These are phyloP conservation scores for Escallonia herrerae DNA, from an alignment of 129 eudicot species.

Conservation along the genomic window DNA sequence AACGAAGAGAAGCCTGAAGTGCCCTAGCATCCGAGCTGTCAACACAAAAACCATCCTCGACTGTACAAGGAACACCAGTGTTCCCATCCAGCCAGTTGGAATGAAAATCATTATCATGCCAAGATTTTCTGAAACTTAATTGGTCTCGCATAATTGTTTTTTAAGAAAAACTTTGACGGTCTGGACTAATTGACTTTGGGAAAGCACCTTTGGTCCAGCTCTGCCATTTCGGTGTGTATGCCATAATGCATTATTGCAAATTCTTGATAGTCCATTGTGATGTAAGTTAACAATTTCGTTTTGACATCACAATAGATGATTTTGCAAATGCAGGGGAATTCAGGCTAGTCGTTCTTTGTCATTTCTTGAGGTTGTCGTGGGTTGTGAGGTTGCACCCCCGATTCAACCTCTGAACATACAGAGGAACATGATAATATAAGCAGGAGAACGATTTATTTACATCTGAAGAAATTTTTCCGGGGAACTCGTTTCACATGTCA, in stretches of 20 bases:
- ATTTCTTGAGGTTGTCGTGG: constrained; percentile 81
- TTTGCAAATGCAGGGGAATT: constrained; percentile 58
- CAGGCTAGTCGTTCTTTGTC: constrained; percentile 62
- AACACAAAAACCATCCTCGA: too few relatives aligned
- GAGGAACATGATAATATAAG: constrained; percentile 33
- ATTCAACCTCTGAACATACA: constrained; percentile 35
- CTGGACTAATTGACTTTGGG: too few relatives aligned
- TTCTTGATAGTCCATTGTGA: neutral
- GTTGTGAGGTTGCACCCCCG: constrained; percentile 60
- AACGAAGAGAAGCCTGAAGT: too few relatives aligned
- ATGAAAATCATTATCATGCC: too few relatives aligned
- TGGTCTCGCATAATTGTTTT: too few relatives aligned
- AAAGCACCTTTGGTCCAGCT: too few relatives aligned
- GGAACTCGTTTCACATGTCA: constrained; percentile 72
- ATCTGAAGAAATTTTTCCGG: constrained; percentile 82
- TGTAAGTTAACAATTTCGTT: neutral
- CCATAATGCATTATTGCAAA: neutral
- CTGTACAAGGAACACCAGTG: too few relatives aligned
- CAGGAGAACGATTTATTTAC: constrained; percentile 60
- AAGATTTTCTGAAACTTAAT: too few relatives aligned
- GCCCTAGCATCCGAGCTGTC: too few relatives aligned
- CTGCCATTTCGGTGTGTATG: neutral
- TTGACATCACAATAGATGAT: constrained; percentile 12
- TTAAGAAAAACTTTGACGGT: too few relatives aligned
- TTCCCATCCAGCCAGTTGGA: too few relatives aligned